Conservation (phyloP, 2,329 filamentous ascomycete genomes). For the Trichoderma sp. region DNA sequence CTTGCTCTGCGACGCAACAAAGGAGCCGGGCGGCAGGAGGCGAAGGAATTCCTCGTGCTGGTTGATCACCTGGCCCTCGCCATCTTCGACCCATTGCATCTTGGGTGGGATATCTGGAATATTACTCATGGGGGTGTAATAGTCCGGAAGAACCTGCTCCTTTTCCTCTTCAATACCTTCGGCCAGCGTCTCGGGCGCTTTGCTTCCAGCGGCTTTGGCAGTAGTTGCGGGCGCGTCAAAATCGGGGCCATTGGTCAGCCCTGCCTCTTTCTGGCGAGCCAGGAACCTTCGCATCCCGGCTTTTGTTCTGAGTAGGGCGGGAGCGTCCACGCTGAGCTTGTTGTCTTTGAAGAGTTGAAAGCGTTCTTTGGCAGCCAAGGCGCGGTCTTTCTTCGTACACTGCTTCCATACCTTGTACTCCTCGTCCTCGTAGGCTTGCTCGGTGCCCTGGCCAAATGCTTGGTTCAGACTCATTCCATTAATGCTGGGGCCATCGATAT, state of each 20-base stretch:
- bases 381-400: conserved; percentile 94
- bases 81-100: conserved; percentile 86
- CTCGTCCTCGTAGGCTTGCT: conserved; percentile 84
- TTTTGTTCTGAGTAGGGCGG: conserved; percentile 81
- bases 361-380: conserved; percentile 80
- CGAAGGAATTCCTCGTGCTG: conserved; percentile 82
- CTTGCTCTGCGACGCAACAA: conserved; percentile 72
- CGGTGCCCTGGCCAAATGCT: conserved; percentile 65
- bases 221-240: conserved; percentile 44
- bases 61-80: conserved; percentile 85
- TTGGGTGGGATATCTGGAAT: conserved; percentile 81
- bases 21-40: conserved; percentile 73
- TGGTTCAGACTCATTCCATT: conserved; percentile 66
- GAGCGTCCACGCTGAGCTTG: conserved; percentile 82
- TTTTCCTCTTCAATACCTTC: conserved; percentile 93
- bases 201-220: conserved; percentile 51
- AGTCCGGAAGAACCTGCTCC: conserved; percentile 85
- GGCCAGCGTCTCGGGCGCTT: conserved; percentile 73
- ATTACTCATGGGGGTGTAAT: conserved; percentile 84
- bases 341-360: conserved; percentile 83
- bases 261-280: conserved; percentile 73
- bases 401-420: conserved; percentile 99
- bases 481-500: conserved; percentile 76
- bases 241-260: conserved; percentile 46
- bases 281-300: conserved; percentile 88